These are phyloP conservation scores for Dendrobium huoshanense DNA, from an alignment of 106 monocot genomes.

Conservation along the genomic window DNA sequence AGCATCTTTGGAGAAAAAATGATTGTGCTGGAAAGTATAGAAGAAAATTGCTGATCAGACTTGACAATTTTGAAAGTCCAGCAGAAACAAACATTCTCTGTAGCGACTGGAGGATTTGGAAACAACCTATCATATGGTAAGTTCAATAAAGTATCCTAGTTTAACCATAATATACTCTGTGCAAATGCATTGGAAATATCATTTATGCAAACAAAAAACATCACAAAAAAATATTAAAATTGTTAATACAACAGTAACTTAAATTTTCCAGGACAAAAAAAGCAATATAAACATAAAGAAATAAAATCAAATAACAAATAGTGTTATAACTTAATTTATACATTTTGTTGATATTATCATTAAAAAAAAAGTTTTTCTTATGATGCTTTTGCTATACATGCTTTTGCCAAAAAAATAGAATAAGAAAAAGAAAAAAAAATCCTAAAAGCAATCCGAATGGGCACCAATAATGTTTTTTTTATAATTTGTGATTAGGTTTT, in stretches of 20 bases:
- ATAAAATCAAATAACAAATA: not conserved
- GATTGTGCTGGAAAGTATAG: conserved; percentile 54
- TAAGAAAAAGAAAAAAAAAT: too few species aligned
- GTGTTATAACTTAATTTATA: too few species aligned
- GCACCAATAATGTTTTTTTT: too few species aligned
- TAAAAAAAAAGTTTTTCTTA: too few species aligned
- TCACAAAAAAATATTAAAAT: not conserved
- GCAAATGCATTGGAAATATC: not conserved
- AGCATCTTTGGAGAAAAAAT: conserved; percentile 94
- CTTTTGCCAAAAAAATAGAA: too few species aligned
- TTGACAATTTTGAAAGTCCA: conserved; percentile 76
- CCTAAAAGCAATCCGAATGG: too few species aligned
- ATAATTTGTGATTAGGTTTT: too few species aligned
- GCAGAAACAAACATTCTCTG: conserved; percentile 81
- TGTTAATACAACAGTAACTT: not conserved
- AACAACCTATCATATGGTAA: conserved; percentile 89
- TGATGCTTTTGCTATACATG: too few species aligned
- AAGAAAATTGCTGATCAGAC: conserved; percentile 51
- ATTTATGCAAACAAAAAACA: not conserved
- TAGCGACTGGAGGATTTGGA: conserved; percentile 81
- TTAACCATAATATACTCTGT: conserved; percentile 3
- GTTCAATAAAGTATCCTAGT: not conserved
- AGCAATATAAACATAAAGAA: not conserved
- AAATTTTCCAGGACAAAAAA: not conserved
- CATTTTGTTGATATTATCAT: too few species aligned